Conservation (phyloP, 1,139 yeast species). For the Hansenula lynferdii region DNA sequence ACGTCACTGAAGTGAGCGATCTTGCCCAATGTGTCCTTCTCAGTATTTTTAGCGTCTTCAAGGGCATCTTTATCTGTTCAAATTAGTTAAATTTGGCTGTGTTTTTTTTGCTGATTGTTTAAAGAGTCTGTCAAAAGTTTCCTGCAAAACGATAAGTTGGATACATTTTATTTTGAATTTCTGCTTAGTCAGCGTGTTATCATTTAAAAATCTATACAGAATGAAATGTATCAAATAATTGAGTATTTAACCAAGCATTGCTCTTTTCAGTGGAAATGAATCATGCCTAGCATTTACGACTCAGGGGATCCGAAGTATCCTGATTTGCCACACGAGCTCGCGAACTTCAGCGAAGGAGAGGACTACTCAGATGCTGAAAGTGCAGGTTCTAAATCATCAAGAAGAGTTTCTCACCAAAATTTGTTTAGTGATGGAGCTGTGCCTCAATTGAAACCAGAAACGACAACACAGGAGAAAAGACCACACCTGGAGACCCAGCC, state of each 20-base stretch:
- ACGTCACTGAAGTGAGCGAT: background rate
- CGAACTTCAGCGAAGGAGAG: constrained; percentile 20
- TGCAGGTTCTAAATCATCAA: too few relatives aligned
- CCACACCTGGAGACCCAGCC: background rate
- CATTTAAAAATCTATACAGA: too few relatives aligned
- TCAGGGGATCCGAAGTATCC: constrained; percentile 38
- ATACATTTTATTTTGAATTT: too few relatives aligned
- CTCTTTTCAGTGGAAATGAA: background rate
- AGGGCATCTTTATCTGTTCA: too few relatives aligned
- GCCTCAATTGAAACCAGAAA: too few relatives aligned
- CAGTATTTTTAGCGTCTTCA: background rate
- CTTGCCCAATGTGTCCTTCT: background rate
- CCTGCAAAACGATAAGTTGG: too few relatives aligned
- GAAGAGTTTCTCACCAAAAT: background rate
- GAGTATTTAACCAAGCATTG: background rate
- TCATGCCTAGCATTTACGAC: constrained; percentile 27
- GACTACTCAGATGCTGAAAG: constrained; percentile 15
- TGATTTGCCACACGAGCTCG: constrained; percentile 28
- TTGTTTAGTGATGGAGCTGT: background rate
- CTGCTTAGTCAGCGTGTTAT: too few relatives aligned
- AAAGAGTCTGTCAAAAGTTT: too few relatives aligned
- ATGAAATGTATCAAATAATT: too few relatives aligned
- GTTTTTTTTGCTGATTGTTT: too few relatives aligned
- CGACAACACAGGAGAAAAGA: background rate
- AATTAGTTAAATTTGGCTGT: too few relatives aligned